phyloP scores from a whole-genome alignment of 148 eudicot species.

The Cornus florida region DNA sequence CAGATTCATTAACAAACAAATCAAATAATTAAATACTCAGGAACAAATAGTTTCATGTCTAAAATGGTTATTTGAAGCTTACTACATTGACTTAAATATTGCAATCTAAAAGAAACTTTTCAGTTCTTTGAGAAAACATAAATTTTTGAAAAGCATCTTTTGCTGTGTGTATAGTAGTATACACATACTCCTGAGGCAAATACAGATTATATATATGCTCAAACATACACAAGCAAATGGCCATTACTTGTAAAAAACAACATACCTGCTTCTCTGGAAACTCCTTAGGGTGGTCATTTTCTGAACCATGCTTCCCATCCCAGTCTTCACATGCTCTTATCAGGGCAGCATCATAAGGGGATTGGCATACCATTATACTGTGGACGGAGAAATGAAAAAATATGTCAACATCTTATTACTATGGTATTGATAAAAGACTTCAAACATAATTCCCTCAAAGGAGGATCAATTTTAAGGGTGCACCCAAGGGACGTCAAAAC shows the following conservation, averaged over 20 bases:
- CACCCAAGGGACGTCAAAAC: no score
- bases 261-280: conserved; percentile 80
- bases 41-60: neutral
- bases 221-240: neutral
- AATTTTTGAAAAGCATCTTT: no score
- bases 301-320: conserved; percentile 78
- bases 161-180: neutral
- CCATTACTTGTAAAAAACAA: neutral
- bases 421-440: no score
- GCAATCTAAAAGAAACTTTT: neutral
- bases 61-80: conserved; percentile 1
- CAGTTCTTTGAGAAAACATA: neutral
- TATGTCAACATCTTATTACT: neutral
- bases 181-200: neutral
- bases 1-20: conserved; percentile 11
- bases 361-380: conserved; percentile 85
- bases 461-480: no score
- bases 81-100: neutral
- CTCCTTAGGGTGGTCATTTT: conserved; percentile 82
- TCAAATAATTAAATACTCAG: neutral
- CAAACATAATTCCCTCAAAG: no score
- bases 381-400: conserved; percentile 5
- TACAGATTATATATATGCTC: neutral
- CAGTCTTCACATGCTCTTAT: conserved; percentile 88
- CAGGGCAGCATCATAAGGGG: conserved; percentile 68